phyloP scores from a whole-genome alignment of 1,284 basidiomycete species.

The Hortiboletus rubellus region DNA sequence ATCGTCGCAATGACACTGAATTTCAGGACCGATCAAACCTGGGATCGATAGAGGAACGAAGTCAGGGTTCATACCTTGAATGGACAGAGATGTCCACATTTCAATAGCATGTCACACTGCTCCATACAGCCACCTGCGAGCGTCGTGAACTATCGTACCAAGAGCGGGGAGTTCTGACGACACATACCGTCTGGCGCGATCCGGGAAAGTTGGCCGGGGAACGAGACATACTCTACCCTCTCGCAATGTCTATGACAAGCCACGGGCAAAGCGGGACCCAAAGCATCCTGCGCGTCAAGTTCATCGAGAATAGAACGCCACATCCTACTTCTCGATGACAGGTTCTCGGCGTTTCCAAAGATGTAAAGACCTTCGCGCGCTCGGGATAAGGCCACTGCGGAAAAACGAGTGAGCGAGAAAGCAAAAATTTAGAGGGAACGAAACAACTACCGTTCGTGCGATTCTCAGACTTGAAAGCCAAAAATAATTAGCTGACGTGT shows the following conservation, averaged over 20 bases:
- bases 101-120: conserved; percentile 53
- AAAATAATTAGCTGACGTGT: background rate
- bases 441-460: conserved; percentile 48
- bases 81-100: conserved; percentile 71
- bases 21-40: background rate
- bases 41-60: background rate
- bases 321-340: conserved; percentile 51
- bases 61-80: conserved; percentile 47
- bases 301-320: conserved; percentile 62
- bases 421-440: background rate
- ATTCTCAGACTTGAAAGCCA: conserved; percentile 52
- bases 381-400: conserved; percentile 68
- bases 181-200: conserved; percentile 58
- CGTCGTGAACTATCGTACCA: background rate
- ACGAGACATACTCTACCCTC: conserved; percentile 39
- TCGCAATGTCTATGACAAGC: conserved; percentile 60
- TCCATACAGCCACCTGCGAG: conserved; percentile 60
- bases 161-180: background rate
- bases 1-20: conserved; percentile 69
- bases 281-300: conserved; percentile 43
- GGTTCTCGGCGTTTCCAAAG: conserved; percentile 61
- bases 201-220: conserved; percentile 53
- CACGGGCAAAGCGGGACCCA: conserved; percentile 56
- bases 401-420: background rate
- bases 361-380: conserved; percentile 73